Conservation (phyloP, 345 rosid genomes). For the Eutrema japonicum region DNA sequence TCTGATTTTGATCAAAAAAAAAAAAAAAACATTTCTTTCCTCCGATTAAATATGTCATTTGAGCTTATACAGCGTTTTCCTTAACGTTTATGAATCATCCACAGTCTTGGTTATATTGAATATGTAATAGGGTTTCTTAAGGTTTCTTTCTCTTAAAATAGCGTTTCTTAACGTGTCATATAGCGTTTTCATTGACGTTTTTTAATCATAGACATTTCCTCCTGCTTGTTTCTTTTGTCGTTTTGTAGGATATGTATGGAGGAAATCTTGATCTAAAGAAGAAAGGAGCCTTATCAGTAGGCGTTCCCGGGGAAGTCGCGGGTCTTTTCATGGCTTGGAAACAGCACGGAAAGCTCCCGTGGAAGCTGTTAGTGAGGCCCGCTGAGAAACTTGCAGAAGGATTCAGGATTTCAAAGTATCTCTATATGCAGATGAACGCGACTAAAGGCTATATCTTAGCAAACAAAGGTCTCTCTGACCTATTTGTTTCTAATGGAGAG, state of each 20-base stretch:
- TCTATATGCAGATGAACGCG: slow-evolving; percentile 53
- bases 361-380: slow-evolving; percentile 56
- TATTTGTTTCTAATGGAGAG: slow-evolving; percentile 53
- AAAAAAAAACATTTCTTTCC: no score
- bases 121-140: no score
- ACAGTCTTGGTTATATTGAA: no score
- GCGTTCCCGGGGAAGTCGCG: slow-evolving; percentile 62
- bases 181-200: no score
- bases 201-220: no score
- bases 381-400: slow-evolving; percentile 57
- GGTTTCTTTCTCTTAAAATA: no score
- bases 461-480: slow-evolving; percentile 53
- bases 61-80: no score
- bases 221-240: no score
- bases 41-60: no score
- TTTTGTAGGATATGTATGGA: slow-evolving; percentile 55
- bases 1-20: no score
- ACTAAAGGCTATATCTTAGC: slow-evolving; percentile 45
- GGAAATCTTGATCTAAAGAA: slow-evolving; percentile 49
- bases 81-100: no score
- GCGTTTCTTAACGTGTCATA: no score
- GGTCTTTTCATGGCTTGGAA: slow-evolving; percentile 66
- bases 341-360: slow-evolving; percentile 57
- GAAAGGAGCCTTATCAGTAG: slow-evolving; percentile 59
- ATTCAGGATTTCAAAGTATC: slow-evolving; percentile 59